These are phyloP conservation scores for Oryza brachyantha DNA, from an alignment of 176 grass and related monocot species.

Conservation along the genomic window DNA sequence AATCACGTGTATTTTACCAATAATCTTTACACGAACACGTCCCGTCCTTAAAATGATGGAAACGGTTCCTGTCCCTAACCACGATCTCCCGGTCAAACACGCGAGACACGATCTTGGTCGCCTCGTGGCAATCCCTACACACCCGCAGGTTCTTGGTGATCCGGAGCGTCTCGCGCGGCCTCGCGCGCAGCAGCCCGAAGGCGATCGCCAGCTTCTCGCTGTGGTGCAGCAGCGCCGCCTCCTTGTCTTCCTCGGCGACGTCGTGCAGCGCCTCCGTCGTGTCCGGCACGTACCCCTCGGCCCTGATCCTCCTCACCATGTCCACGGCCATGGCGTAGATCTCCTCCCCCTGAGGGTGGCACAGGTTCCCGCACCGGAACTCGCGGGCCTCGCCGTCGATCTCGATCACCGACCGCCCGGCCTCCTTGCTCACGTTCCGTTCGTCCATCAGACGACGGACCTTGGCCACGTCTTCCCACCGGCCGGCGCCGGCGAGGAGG, in stretches of 20 bases:
- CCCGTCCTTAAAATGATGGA: conserved; percentile 77
- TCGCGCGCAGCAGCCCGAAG: conserved; percentile 59
- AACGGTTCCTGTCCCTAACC: conserved; percentile 71
- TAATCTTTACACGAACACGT: conserved; percentile 83
- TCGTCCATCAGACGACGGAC: conserved; percentile 68
- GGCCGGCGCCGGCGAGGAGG: conserved; percentile 55
- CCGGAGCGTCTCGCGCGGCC: conserved; percentile 37
- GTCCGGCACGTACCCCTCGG: conserved; percentile 49
- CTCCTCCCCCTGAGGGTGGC: conserved; percentile 44
- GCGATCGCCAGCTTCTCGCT: conserved; percentile 92
- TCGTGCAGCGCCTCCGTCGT: conserved; percentile 50
- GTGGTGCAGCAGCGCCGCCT: conserved; percentile 56
- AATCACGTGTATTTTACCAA: conserved; percentile 37
- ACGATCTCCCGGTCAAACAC: conserved; percentile 67
- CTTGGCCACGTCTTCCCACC: conserved; percentile 58
- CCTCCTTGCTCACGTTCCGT: conserved; percentile 63
- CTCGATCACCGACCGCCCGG: conserved; percentile 60
- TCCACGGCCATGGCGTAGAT: conserved; percentile 59
- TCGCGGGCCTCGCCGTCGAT: conserved; percentile 46
- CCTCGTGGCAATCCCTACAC: conserved; percentile 69
- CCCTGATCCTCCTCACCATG: conserved; percentile 61
- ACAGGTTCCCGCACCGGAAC: conserved; percentile 57
- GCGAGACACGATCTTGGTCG: conserved; percentile 54
- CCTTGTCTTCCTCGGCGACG: conserved; percentile 44
- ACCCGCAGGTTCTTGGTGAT: conserved; percentile 75